Conservation (phyloP, 2,329 filamentous ascomycete genomes). For the Verticillium klebahnii region DNA sequence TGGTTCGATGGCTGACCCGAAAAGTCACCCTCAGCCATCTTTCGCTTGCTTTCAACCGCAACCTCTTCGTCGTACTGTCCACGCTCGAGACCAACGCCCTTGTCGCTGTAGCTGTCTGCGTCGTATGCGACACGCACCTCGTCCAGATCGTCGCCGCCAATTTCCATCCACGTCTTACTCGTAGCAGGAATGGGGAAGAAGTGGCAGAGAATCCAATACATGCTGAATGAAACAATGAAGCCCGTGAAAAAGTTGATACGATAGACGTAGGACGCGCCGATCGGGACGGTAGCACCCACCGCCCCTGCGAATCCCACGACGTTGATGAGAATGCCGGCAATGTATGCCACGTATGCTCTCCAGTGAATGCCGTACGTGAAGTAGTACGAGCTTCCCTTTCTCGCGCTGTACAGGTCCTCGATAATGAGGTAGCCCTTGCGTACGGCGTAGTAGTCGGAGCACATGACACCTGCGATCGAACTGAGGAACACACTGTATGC, state of each 20-base stretch:
- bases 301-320: slow-evolving; percentile 88
- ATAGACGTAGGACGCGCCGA: slow-evolving; percentile 80
- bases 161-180: slow-evolving; percentile 73
- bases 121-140: slow-evolving; percentile 22
- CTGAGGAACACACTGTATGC: slow-evolving; percentile 93
- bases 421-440: slow-evolving; percentile 77
- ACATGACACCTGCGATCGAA: slow-evolving; percentile 87
- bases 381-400: slow-evolving; percentile 65
- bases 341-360: slow-evolving; percentile 79
- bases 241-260: slow-evolving; percentile 88
- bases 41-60: neutral
- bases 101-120: neutral
- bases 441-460: slow-evolving; percentile 83
- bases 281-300: slow-evolving; percentile 65
- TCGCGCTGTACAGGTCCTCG: slow-evolving; percentile 72
- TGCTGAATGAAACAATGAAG: slow-evolving; percentile 61
- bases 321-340: slow-evolving; percentile 81
- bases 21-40: neutral
- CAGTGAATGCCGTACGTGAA: slow-evolving; percentile 72
- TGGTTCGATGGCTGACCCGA: no score
- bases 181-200: slow-evolving; percentile 69
- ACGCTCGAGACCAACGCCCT: neutral
- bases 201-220: slow-evolving; percentile 69
- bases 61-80: neutral
- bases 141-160: slow-evolving; percentile 46